Base-by-base conservation (phyloP, 2,329 filamentous ascomycete genomes). In the Drechmeria coniospora region DNA sequence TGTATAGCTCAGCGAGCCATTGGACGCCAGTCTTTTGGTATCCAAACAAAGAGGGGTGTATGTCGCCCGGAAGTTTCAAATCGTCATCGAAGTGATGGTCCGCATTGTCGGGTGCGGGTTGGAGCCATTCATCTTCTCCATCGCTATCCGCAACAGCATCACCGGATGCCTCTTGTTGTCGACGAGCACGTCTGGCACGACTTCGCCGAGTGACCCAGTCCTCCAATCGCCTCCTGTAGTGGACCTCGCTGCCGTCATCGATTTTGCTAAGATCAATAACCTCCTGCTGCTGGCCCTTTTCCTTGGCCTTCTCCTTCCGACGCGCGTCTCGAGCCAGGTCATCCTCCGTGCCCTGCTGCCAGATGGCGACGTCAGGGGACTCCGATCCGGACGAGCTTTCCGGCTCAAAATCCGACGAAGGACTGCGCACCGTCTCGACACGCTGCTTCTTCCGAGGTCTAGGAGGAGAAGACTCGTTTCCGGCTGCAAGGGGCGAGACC, bases 21-120 rank as follows among this genome's bases (percentile, higher is more conserved):
- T 93, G 80, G 4, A 98, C 84, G 4, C 87, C 86, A 0, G 84
- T 94, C 51, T 93, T 94, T 45, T 98, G 90, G 40, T 98, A 98
- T 36, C 92, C 83, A 43, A 95, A 98, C 0, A 98, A 59, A 3
- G 83, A 83, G 1, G 84, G 83, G 38, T 80, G 86, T 6, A 98
- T 87, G 42, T 98, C 90, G 2, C 90, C 90, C 1, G 90, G 90
- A 4, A 98, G 63, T 28, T 70, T 79, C 31, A 92, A 71, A 3
- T 71, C 78, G 21, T 80, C 77, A 28, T 79, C 74, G 27, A 93
- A 73, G 5, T 65, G 55, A 26, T 81, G 68, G 48, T 94, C 86
- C 0, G 79, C 63, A 21, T 79, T 69, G 21, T 79, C 81, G 0
- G 90, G 92, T 38, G 92, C 84, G 4, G 84, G 81, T 43, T 82